Conservation (phyloP, 23 red algal genomes). For the Gracilaria vermiculophylla region DNA sequence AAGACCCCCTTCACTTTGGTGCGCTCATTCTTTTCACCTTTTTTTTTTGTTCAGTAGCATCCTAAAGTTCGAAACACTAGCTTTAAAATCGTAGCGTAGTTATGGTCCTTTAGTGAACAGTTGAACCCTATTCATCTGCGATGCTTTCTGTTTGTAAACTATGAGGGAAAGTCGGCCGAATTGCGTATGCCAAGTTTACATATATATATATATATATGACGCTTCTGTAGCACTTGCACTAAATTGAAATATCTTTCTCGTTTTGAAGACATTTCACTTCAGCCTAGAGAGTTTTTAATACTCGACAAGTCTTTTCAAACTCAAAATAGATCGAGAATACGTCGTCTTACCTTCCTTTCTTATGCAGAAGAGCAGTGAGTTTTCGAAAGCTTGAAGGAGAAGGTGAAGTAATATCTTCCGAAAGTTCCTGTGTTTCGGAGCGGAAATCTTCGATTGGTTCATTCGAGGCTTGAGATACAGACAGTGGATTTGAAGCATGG, state of each 20-base stretch:
- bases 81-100: no score
- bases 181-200: no score
- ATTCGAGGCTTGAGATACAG: background rate
- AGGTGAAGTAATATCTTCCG: background rate
- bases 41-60: background rate
- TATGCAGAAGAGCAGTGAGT: background rate
- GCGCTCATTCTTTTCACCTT: background rate
- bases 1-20: background rate
- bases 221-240: no score
- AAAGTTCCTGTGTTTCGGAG: background rate
- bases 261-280: background rate
- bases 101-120: no score
- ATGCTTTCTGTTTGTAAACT: no score
- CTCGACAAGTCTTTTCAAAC: no score
- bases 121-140: no score
- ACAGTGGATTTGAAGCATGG: background rate
- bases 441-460: background rate
- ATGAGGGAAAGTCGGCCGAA: no score
- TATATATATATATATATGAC: no score
- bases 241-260: no score
- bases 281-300: background rate
- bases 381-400: constrained; percentile 1
- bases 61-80: no score
- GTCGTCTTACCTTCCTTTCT: background rate
- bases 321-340: background rate